Conservation (phyloP, 306 rosid species). For the Fagus crenata region DNA sequence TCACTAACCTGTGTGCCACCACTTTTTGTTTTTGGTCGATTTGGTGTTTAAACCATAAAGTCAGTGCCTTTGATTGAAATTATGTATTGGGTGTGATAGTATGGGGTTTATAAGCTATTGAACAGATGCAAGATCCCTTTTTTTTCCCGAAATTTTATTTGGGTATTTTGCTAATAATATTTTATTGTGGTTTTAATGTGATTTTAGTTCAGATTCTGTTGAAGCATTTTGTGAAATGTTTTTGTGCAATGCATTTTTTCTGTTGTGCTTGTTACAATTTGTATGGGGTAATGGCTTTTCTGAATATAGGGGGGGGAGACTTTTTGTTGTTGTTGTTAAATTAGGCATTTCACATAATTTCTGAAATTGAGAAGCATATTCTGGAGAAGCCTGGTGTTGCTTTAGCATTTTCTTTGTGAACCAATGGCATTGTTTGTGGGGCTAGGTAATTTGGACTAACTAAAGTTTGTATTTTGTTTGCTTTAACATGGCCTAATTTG, state of each 20-base stretch:
- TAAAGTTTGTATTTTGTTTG: not conserved
- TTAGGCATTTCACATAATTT: not conserved
- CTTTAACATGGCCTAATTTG: not conserved
- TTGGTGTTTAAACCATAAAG: not conserved
- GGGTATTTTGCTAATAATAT: not conserved
- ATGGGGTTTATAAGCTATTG: not conserved
- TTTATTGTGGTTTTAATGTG: not conserved
- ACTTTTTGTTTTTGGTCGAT: not conserved
- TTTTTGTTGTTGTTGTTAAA: not conserved
- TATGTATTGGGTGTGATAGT: not conserved
- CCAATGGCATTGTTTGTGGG: not conserved
- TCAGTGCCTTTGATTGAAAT: not conserved
- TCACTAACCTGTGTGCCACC: not conserved
- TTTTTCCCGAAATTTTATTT: not conserved
- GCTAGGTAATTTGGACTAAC: not conserved
- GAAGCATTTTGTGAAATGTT: not conserved
- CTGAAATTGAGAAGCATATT: slow-evolving; percentile 1
- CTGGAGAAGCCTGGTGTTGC: not conserved
- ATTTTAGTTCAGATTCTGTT: not conserved
- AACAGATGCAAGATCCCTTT: not conserved
- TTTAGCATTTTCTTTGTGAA: not conserved
- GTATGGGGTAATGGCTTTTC: not conserved
- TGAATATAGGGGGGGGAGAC: not conserved
- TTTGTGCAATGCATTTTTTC: too few species aligned
- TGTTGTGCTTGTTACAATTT: not conserved